A percentile compares a stretch with the other conserved stretches of the same genome.
phyloP scores from a whole-genome alignment of 2,329 filamentous ascomycete genomes.

The Ascomycota sp. region DNA sequence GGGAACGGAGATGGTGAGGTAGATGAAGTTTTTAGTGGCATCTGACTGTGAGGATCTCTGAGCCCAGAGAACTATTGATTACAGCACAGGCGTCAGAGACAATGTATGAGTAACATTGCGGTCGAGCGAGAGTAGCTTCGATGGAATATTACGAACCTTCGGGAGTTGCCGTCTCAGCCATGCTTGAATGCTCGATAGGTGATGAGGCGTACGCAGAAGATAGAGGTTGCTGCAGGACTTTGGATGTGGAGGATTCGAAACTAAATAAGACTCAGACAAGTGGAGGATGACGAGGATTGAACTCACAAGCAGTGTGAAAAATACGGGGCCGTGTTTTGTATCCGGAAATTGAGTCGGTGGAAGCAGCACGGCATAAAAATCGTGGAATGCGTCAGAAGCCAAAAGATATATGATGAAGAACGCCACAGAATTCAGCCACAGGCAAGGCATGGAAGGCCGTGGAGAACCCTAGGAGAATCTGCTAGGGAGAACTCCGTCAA shows the following conservation, averaged over 20 bases:
- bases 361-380: constrained; percentile 1
- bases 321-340: background rate
- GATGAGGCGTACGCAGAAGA: too few species aligned
- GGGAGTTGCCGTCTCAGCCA: constrained; percentile 10
- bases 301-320: background rate
- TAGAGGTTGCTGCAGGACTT: background rate
- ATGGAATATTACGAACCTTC: constrained; percentile 17
- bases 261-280: background rate
- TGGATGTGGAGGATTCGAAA: background rate
- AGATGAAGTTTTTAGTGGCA: constrained; percentile 78
- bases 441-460: background rate
- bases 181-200: background rate
- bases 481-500: too few species aligned
- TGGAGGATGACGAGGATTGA: background rate
- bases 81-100: background rate
- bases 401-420: constrained; percentile 14
- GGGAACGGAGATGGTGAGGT: constrained; percentile 74
- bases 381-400: constrained; percentile 23
- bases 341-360: background rate
- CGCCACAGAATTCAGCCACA: constrained; percentile 4
- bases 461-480: too few species aligned
- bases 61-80: constrained; percentile 68
- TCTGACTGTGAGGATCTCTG: constrained; percentile 78
- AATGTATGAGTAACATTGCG: too few species aligned
- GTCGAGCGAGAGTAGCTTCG: too few species aligned